Percentiles rank a stretch among this genome's conserved stretches.
Evolutionary conservation across 176 grass and related monocot species (phyloP).

Genomic region (Ananas comosus): DNA sequence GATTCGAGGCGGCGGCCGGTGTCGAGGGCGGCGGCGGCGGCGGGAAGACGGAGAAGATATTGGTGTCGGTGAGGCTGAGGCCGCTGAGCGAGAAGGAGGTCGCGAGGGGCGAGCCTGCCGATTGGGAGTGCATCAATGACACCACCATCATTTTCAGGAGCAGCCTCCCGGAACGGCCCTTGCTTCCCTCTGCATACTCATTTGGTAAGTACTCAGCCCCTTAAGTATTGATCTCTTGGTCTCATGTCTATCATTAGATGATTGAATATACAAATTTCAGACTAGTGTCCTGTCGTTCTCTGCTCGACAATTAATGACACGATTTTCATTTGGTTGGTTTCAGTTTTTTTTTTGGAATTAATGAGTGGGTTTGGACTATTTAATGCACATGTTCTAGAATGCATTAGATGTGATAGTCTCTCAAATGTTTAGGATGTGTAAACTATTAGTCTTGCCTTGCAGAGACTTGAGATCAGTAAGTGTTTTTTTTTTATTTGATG

Average conservation of each 20-base stretch:
- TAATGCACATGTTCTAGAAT: no score
- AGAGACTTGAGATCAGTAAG: neutral
- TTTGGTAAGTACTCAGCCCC: slow-evolving; percentile 45
- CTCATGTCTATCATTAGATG: neutral
- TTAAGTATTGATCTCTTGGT: neutral
- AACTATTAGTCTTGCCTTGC: no score
- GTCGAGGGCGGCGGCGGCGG: slow-evolving; percentile 13
- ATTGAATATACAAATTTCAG: no score
- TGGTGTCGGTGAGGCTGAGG: slow-evolving; percentile 86
- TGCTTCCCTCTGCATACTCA: slow-evolving; percentile 63
- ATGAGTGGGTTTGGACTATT: no score
- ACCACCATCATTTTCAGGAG: slow-evolving; percentile 77
- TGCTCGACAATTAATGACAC: no score
- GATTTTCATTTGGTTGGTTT: no score
- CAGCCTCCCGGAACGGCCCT: slow-evolving; percentile 56
- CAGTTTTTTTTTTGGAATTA: no score
- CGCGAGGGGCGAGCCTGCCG: slow-evolving; percentile 35
- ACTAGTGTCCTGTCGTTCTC: no score
- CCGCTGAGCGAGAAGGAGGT: slow-evolving; percentile 71
- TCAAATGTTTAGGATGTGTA: no score
- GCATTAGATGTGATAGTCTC: no score
- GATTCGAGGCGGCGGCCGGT: slow-evolving; percentile 10
- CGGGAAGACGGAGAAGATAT: slow-evolving; percentile 71
- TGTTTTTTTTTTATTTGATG: neutral
- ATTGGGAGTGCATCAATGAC: slow-evolving; percentile 95